A percentile compares a stretch with the other conserved stretches of the same genome.
Evolutionary conservation across 148 eudicot species (phyloP).

Genomic region (Drosera capensis): DNA sequence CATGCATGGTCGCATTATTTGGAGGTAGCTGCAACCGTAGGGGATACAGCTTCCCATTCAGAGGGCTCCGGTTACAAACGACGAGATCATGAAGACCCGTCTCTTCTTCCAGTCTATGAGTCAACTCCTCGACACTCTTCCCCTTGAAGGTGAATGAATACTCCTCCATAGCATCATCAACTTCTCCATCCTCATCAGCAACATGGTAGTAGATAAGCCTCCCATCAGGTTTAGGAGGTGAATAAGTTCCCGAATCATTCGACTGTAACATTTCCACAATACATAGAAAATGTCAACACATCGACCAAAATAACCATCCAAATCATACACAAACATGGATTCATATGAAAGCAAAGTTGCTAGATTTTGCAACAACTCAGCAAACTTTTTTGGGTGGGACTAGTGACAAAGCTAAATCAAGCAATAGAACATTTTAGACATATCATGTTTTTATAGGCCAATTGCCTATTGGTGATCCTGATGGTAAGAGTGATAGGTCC

Average conservation of each 20-base stretch:
- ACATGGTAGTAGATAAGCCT: slow-evolving; percentile 42
- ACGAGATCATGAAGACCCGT: slow-evolving; percentile 30
- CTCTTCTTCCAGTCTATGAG: slow-evolving; percentile 32
- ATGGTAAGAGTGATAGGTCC: too few species aligned
- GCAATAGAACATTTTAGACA: too few species aligned
- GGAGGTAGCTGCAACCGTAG: slow-evolving; percentile 59
- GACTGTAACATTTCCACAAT: slow-evolving; percentile 32
- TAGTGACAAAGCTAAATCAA: too few species aligned
- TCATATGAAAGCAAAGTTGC: not conserved
- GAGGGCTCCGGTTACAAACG: slow-evolving; percentile 47
- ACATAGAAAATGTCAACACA: not conserved
- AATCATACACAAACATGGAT: not conserved
- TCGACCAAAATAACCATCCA: not conserved
- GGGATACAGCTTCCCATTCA: slow-evolving; percentile 50
- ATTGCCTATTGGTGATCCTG: too few species aligned
- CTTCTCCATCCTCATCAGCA: slow-evolving; percentile 27
- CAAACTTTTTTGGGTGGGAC: too few species aligned
- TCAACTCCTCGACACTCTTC: slow-evolving; percentile 40
- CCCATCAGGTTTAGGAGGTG: slow-evolving; percentile 47
- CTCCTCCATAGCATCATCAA: slow-evolving; percentile 22
- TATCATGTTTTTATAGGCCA: not conserved
- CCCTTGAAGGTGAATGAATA: slow-evolving; percentile 31
- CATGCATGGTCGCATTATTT: slow-evolving; percentile 39
- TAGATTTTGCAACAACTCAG: too few species aligned
- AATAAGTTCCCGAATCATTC: slow-evolving; percentile 27